Base-by-base conservation (phyloP, 768 basidiomycete species). In the Lactifluus pinguis region DNA sequence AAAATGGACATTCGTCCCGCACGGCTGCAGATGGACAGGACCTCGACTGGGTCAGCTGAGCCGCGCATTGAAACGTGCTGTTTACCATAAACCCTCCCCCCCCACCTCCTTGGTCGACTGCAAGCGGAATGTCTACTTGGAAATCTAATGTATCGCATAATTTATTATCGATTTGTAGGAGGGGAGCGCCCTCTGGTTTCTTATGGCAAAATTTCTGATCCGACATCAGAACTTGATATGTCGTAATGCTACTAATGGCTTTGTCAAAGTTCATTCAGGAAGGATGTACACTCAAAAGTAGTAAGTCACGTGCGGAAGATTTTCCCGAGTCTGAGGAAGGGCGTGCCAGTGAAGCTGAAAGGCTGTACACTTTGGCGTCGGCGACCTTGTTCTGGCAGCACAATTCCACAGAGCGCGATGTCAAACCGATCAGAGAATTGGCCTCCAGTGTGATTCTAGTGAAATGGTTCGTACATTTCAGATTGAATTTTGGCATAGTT, bases 1-100 rank as follows among this genome's bases (percentile, higher is more conserved):
- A 52, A 42, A 65, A 65, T 17, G 65, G 59, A 34, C 65, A 64
- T 15, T 21, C 17, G 15, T 51, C 63, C 13, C 48, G 64, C 15
- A 17, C 30, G 25, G 62, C 54, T 30, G 21, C 57, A 21, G 56
- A 55, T 32, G 45, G 32, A 32, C 61, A 62, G 39, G 61, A 62
- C 36, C 38, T 54, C 19, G 57, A 62, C 41, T 62, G 56, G 60
- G 55, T 57, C 45, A 61, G 55, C 38, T 61, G 44, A 61, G 14
- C 30, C 32, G 25, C 14, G 44, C 21, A 11, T 44, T n/a, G 19
- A 6, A 29, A 38, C 48, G 49, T 13, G 36, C 9, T 52, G 49
- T 51, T 8, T 59, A 45, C 13, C 45, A 34, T 13, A 42, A 49
- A 29, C 10, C 34, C n/a, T 29, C 45, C 3, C n/a, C n/a, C n/a